phyloP scores from a whole-genome alignment of 768 basidiomycete genomes.

The Boletus tomentosulus region DNA sequence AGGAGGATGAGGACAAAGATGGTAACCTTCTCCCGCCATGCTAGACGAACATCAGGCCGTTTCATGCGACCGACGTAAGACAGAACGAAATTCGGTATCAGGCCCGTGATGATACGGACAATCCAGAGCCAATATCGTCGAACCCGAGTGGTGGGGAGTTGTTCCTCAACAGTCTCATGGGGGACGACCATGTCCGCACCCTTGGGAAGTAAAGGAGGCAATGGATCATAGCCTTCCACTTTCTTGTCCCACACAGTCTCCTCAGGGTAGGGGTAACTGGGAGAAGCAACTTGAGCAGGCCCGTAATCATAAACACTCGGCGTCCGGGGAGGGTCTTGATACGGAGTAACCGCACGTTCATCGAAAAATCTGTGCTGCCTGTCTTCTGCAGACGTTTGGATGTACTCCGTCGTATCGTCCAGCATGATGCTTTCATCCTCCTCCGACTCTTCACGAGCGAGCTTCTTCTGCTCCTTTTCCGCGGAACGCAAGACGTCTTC shows the following conservation, averaged over 20 bases:
- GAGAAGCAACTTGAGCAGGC: slow-evolving; percentile 20
- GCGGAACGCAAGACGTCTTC: slow-evolving; percentile 50
- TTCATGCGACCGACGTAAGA: slow-evolving; percentile 57
- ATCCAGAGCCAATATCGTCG: slow-evolving; percentile 57
- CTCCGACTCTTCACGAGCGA: slow-evolving; percentile 36
- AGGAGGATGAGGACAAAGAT: slow-evolving; percentile 57
- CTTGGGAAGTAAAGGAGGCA: slow-evolving; percentile 34
- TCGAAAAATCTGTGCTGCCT: slow-evolving; percentile 32
- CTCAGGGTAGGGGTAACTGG: slow-evolving; percentile 31
- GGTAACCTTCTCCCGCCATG: slow-evolving; percentile 67
- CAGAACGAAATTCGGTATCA: slow-evolving; percentile 52
- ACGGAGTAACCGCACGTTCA: slow-evolving; percentile 27
- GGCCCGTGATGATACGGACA: slow-evolving; percentile 51
- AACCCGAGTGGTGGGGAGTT: slow-evolving; percentile 48
- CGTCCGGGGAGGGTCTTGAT: slow-evolving; percentile 28
- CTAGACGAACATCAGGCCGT: slow-evolving; percentile 61
- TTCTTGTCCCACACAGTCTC: slow-evolving; percentile 44
- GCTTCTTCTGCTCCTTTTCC: slow-evolving; percentile 48
- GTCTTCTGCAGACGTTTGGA: slow-evolving; percentile 28
- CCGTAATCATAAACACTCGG: slow-evolving; percentile 28
- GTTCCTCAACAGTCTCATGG: slow-evolving; percentile 50
- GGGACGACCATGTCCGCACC: slow-evolving; percentile 36
- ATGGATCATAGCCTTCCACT: slow-evolving; percentile 24
- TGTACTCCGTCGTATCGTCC: slow-evolving; percentile 40
- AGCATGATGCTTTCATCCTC: slow-evolving; percentile 45